phyloP scores from a whole-genome alignment of 768 basidiomycete species.

The Lentinus tigrinus region DNA sequence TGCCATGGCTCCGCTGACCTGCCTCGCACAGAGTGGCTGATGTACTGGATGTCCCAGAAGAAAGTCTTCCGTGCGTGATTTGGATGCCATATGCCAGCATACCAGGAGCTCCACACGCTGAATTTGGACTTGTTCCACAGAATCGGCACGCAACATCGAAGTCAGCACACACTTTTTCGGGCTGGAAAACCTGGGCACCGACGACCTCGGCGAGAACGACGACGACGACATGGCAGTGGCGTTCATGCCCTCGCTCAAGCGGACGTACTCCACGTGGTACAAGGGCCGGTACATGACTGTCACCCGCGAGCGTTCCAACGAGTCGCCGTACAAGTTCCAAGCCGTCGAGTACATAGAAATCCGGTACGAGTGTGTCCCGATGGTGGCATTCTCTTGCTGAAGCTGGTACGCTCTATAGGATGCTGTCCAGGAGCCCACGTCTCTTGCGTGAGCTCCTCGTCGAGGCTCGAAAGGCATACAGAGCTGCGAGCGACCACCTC shows the following conservation, averaged over 20 bases:
- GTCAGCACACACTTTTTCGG: constrained; percentile 19
- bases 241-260: constrained; percentile 42
- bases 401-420: constrained; percentile 32
- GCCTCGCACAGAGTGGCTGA: constrained; percentile 76
- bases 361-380: constrained; percentile 38
- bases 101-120: neutral
- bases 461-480: constrained; percentile 53
- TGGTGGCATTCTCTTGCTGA: neutral
- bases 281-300: constrained; percentile 33
- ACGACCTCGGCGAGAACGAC: constrained; percentile 2
- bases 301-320: constrained; percentile 36
- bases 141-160: constrained; percentile 23
- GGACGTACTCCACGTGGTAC: constrained; percentile 48
- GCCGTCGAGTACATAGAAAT: constrained; percentile 42
- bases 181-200: neutral
- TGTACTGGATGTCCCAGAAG: constrained; percentile 65
- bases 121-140: constrained; percentile 12
- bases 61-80: constrained; percentile 8
- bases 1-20: no score
- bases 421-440: constrained; percentile 45
- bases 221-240: constrained; percentile 24
- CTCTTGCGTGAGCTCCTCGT: constrained; percentile 52
- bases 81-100: no score
- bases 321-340: constrained; percentile 31
- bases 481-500: constrained; percentile 47